phyloP scores from a whole-genome alignment of 2,329 filamentous ascomycete genomes.

The Phaeophleospora eucalypticola region DNA sequence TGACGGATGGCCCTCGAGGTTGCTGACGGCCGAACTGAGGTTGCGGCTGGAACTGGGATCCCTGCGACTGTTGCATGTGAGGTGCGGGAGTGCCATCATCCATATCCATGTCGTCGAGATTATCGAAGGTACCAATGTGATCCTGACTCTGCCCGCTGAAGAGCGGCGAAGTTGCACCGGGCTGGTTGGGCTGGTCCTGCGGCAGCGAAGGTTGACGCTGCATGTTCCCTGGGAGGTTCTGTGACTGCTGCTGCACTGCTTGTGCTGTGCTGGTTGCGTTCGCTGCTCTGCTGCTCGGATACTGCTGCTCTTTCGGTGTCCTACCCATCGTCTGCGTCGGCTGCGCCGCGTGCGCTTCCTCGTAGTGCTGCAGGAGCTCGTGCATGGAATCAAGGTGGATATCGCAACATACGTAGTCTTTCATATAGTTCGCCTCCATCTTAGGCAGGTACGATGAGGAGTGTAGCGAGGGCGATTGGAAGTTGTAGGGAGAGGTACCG shows the following conservation, averaged over 20 bases:
- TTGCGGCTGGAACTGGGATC: constrained; percentile 42
- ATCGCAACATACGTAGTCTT: constrained; percentile 93
- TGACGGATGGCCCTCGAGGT: constrained; percentile 64
- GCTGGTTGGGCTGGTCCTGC: constrained; percentile 14
- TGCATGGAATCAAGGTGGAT: constrained; percentile 85
- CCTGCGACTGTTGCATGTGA: constrained; percentile 35
- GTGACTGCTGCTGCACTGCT: constrained; percentile 33
- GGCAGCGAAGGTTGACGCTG: constrained; percentile 17
- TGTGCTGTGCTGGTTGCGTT: constrained; percentile 34
- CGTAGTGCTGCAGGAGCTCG: constrained; percentile 92
- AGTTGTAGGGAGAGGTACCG: constrained; percentile 86
- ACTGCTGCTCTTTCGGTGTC: constrained; percentile 36
- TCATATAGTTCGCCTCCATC: constrained; percentile 89
- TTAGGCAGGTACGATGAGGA: constrained; percentile 28
- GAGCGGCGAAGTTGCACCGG: constrained; percentile 25
- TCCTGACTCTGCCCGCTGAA: constrained; percentile 32
- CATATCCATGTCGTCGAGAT: constrained; percentile 97
- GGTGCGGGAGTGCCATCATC: constrained; percentile 70
- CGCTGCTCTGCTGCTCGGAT: constrained; percentile 30
- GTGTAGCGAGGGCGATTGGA: constrained; percentile 87
- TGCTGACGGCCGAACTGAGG: constrained; percentile 54
- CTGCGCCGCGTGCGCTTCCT: constrained; percentile 79
- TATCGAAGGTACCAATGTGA: constrained; percentile 36
- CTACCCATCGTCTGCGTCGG: constrained; percentile 38
- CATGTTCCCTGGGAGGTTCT: constrained; percentile 22